Conservation (phyloP, 495 filamentous ascomycete species). For the Rhypophila decipiens region DNA sequence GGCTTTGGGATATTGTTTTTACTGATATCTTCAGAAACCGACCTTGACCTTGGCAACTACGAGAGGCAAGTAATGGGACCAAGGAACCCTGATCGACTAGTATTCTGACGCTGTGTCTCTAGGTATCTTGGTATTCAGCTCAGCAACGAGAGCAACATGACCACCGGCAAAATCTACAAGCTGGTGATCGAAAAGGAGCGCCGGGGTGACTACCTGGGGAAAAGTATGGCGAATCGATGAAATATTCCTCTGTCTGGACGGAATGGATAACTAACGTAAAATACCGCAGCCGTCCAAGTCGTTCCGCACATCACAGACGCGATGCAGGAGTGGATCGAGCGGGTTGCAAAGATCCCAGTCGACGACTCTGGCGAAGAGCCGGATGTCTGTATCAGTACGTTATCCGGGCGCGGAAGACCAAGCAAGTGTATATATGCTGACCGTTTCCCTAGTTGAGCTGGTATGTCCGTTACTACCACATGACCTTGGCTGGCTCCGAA, state of each 20-base stretch:
- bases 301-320: constrained; percentile 88
- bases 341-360: constrained; percentile 78
- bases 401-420: not conserved
- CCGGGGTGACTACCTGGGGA: constrained; percentile 78
- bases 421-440: not conserved
- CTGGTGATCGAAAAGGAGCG: constrained; percentile 73
- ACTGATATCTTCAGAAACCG: constrained; percentile 43
- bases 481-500: not conserved
- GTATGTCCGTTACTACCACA: not conserved
- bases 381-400: constrained; percentile 83
- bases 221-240: too few species aligned
- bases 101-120: not conserved
- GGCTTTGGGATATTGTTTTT: not conserved
- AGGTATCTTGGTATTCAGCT: constrained; percentile 52
- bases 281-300: too few species aligned
- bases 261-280: too few species aligned
- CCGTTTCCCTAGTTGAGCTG: constrained; percentile 2
- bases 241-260: too few species aligned
- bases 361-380: constrained; percentile 77
- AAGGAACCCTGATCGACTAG: not conserved
- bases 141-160: constrained; percentile 80
- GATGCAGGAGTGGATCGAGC: constrained; percentile 88
- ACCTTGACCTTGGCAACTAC: constrained; percentile 95
- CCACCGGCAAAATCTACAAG: constrained; percentile 91
- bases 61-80: constrained; percentile 59